Base-by-base conservation (phyloP, 2,329 filamentous ascomycete genomes). In the Cladosporium halotolerans region DNA sequence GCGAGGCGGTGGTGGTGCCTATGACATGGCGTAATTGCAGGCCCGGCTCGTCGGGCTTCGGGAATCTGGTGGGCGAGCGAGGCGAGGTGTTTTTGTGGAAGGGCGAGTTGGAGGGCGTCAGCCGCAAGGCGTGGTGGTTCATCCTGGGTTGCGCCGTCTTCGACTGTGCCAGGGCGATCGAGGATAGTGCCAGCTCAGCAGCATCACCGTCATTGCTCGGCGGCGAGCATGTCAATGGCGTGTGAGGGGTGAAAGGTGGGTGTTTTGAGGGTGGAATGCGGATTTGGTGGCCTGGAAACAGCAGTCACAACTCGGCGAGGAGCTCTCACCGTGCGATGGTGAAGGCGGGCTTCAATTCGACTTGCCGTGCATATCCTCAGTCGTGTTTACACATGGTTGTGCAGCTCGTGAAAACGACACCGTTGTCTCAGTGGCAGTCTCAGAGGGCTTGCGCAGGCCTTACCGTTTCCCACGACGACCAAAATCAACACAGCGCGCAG, bases 1-100 rank as follows among this genome's bases (percentile, higher is more conserved):
- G 85, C 4, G 87, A 88, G 60, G 78, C 82, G 58, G 89, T 92
- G 7, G 92, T 97, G 19, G 91, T 95, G 44, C 93, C 93, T 64
- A 97, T 87, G 54, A 97, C 89, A 58, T 89, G 84, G 68, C 85
- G 85, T 57, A 96, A 76, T 38, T 85, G 85, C 42, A 96, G 77
- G 39, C 70, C 73, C 23, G 68, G 64, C 60, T 76, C 74, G 57
- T 71, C 66, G 53, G 59, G 74, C 42, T 60, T 57, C 3, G 70
- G 63, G 32, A 72, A 58, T 65, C 78, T 82, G 59, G 73, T 71
- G 31, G 86, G 82, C 46, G 87, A 86, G 66, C 85, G 81, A 14
- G 80, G 73, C 9, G 45, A 44, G 34, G 45, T 49, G 16, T 38
- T 54, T 64, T 81, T 84, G 52, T 65, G 60, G 58, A 72, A 75